Evolutionary conservation across 2,329 filamentous ascomycete species (phyloP), one percentile per base, ranked within the genome.

Genomic region (Clonostachys rhizophaga): DNA sequence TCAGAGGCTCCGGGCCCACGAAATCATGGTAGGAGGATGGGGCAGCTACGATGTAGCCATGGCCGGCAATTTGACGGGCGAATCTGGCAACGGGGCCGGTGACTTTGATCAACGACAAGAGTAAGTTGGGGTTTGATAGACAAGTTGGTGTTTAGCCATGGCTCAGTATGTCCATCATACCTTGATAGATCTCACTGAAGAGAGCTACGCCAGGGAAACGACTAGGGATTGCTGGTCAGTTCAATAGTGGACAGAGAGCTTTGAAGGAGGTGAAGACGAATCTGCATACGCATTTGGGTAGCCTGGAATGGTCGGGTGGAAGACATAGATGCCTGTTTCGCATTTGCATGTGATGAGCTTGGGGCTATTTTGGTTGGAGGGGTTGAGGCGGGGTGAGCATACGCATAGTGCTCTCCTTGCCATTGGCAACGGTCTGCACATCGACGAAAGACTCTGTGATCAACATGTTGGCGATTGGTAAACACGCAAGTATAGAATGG

Each of bases 181-280:
- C 91, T 83, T 96, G 91, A 62, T 96, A 96, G 59, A 96, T 96
- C 70, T 96, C 91, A 57, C 86, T 91, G 64, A 95, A 96, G 48
- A 96, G 76, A 13, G 89, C 86, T 6, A 96, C 88, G 17, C 88
- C 91, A 0, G 91, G 91, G 59, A 95, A 96, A 44, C 76, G 74
- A 33, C 81, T 12, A 12, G 5, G 11, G 6, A 24, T n/a, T 30
- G 37, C 14, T n/a, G 36, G 36, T 39, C 14, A 39, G 36, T 39
- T n/a, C 14, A 18, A n/a, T 12, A 39, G 11, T n/a, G 36, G 9
- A 30, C 24, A 10, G 24, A 30, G 9, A 30, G 24, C 24, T 9
- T 30, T 30, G 24, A 30, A 10, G 24, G 24, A 30, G 24, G 10
- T 4, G 24, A 30, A 10, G 24, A 30, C 24, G 24, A 39, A n/a